Conservation (phyloP, 768 basidiomycete species). For the Solioccasus polychromus region DNA sequence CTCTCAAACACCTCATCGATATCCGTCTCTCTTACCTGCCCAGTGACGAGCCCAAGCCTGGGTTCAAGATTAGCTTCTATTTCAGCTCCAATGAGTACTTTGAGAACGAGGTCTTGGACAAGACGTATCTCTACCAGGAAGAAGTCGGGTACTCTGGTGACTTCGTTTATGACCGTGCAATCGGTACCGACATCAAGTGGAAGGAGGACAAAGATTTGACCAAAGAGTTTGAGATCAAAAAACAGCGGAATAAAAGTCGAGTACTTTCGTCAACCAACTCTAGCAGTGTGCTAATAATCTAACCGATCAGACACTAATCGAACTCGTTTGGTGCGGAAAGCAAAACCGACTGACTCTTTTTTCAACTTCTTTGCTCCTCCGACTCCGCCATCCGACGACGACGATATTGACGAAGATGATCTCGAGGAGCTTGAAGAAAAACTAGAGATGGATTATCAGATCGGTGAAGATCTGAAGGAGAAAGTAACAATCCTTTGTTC, state of each 20-base stretch:
- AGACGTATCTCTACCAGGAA: conserved; percentile 92
- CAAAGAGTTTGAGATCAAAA: conserved; percentile 97
- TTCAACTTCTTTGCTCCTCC: conserved; percentile 98
- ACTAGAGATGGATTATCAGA: conserved; percentile 95
- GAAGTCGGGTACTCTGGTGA: conserved; percentile 96
- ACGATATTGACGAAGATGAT: conserved; percentile 77
- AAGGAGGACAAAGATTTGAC: conserved; percentile 98
- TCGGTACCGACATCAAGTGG: conserved; percentile 93
- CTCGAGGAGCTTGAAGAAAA: conserved; percentile 90
- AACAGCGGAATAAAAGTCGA: conserved; percentile 98
- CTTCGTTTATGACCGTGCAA: conserved; percentile 92
- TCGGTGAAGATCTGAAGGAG: conserved; percentile 97
- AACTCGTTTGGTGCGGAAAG: conserved; percentile 81
- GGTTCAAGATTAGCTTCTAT: conserved; percentile 86
- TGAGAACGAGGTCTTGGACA: conserved; percentile 76
- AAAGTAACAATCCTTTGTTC: conserved; percentile 50
- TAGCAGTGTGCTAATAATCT: conserved; percentile 1
- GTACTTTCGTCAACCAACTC: background rate
- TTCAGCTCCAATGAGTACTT: conserved; percentile 88
- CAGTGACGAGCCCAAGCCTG: conserved; percentile 65
- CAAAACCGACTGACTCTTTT: conserved; percentile 90
- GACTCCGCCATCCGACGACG: conserved; percentile 64
- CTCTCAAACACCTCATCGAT: conserved; percentile 80
- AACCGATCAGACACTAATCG: conserved; percentile 67
- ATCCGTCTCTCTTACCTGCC: conserved; percentile 77